phyloP scores from a whole-genome alignment of 331 rosid species.

The Malus hybrid region DNA sequence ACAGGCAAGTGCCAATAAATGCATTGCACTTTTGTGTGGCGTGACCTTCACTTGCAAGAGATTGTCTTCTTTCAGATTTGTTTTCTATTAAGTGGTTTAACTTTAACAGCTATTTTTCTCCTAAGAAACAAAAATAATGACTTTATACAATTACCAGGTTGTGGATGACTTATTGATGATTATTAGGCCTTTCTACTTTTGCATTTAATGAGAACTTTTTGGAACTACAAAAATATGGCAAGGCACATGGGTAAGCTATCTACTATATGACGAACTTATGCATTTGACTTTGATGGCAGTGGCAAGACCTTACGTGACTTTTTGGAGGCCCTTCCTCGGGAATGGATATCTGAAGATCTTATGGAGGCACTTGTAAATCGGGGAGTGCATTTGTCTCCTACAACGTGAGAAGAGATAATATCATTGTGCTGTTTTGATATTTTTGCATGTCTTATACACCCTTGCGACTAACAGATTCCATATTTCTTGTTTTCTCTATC shows the following conservation, averaged over 20 bases:
- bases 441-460: conserved; percentile 10
- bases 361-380: conserved; percentile 73
- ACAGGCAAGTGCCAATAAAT: conserved; percentile 51
- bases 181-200: background rate
- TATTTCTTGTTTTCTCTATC: conserved; percentile 7
- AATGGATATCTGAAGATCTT: conserved; percentile 93
- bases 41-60: background rate
- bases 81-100: background rate
- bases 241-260: background rate
- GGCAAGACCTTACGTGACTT: conserved; percentile 88
- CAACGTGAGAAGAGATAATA: conserved; percentile 47
- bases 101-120: background rate
- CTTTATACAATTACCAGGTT: background rate
- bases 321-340: conserved; percentile 89
- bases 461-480: conserved; percentile 9
- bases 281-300: conserved; percentile 42
- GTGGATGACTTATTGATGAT: background rate
- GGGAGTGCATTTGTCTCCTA: conserved; percentile 74
- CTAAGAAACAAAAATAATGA: background rate
- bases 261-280: background rate
- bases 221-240: background rate
- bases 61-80: conserved; percentile 3
- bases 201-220: background rate
- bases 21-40: background rate
- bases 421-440: conserved; percentile 7